Conservation (phyloP, 768 basidiomycete genomes). For the Serendipita vermifera region DNA sequence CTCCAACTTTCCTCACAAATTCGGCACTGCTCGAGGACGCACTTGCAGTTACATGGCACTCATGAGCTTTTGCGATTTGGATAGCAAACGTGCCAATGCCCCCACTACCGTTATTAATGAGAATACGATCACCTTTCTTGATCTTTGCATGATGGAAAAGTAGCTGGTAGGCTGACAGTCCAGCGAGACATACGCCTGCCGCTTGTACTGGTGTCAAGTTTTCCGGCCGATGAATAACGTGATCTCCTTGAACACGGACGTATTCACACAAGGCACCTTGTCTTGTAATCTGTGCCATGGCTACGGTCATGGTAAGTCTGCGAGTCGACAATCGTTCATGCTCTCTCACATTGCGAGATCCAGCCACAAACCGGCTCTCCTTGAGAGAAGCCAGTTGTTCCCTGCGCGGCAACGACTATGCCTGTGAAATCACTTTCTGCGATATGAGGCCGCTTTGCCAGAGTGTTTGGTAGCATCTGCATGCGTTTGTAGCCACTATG, state of each 20-base stretch:
- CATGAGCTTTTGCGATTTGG: constrained; percentile 54
- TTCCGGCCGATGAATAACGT: constrained; percentile 33
- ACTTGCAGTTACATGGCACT: constrained; percentile 43
- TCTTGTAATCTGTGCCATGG: constrained; percentile 25
- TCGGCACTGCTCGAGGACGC: constrained; percentile 49
- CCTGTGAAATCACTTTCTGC: constrained; percentile 56
- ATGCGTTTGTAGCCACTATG: constrained; percentile 53
- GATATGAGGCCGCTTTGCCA: constrained; percentile 36
- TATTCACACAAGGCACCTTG: constrained; percentile 53
- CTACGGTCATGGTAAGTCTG: constrained; percentile 15
- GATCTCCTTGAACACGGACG: constrained; percentile 30
- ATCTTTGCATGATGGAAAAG: constrained; percentile 37
- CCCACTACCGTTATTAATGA: constrained; percentile 61
- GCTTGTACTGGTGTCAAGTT: constrained; percentile 44
- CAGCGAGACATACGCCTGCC: constrained; percentile 46
- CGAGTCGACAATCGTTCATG: not conserved
- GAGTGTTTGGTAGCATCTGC: constrained; percentile 34
- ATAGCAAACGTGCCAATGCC: constrained; percentile 58
- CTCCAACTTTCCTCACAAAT: constrained; percentile 46
- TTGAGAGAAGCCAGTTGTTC: constrained; percentile 31
- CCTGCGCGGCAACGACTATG: constrained; percentile 42
- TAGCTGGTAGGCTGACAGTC: constrained; percentile 44
- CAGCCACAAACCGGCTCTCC: constrained; percentile 58
- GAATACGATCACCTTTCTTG: constrained; percentile 45
- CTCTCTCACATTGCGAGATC: constrained; percentile 28